Percentiles rank a stretch among this genome's conserved stretches.
phyloP scores from a whole-genome alignment of 2,329 filamentous ascomycete genomes.

The Cercospora zeae-maydis region DNA sequence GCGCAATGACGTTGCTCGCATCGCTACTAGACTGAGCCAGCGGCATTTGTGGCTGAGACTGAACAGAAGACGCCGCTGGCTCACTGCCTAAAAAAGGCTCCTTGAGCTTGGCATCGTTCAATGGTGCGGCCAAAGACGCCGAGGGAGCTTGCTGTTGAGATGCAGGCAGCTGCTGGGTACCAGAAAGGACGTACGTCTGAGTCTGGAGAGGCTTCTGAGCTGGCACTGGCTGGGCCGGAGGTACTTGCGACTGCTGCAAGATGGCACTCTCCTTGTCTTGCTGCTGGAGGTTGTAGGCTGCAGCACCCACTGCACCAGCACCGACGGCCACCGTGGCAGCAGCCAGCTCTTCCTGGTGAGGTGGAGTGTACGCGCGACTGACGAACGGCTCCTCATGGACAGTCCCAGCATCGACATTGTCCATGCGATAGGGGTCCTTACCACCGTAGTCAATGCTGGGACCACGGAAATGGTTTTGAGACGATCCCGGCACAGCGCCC shows the following conservation, averaged over 20 bases:
- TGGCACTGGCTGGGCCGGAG: conserved; percentile 16
- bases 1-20: conserved; percentile 53
- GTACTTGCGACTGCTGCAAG: neutral
- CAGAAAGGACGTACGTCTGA: conserved; percentile 23
- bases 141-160: conserved; percentile 17
- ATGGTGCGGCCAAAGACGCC: conserved; percentile 16
- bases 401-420: conserved; percentile 24
- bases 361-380: conserved; percentile 29
- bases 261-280: conserved; percentile 2
- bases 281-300: conserved; percentile 26
- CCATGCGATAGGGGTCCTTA: conserved; percentile 33
- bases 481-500: conserved; percentile 35
- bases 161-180: neutral
- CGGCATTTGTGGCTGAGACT: conserved; percentile 11
- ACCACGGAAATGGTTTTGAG: conserved; percentile 15
- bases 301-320: conserved; percentile 35
- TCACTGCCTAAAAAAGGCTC: conserved; percentile 30
- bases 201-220: conserved; percentile 21
- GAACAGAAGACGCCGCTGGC: conserved; percentile 17
- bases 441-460: conserved; percentile 27
- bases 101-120: conserved; percentile 22
- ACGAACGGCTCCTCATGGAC: conserved; percentile 13
- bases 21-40: conserved; percentile 31
- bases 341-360: conserved; percentile 37
- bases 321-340: conserved; percentile 41